A percentile compares a stretch with the other conserved stretches of the same genome.
Conservation (phyloP, 164 flowering plant species). For the Dillenia suffruticosa region DNA sequence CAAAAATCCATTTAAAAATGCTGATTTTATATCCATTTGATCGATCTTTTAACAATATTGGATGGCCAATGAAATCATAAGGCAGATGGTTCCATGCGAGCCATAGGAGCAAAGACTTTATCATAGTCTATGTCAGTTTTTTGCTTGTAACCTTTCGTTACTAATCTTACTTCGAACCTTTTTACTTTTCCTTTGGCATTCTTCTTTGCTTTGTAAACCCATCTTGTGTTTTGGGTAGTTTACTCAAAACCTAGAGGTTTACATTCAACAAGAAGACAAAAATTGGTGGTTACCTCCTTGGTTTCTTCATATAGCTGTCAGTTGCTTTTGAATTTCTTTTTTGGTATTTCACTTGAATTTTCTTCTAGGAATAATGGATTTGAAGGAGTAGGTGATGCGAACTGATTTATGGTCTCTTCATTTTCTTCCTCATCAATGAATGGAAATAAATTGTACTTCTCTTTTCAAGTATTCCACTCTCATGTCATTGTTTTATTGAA, state of each 20-base stretch:
- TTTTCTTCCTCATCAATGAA: neutral
- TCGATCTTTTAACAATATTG: neutral
- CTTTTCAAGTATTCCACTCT: neutral
- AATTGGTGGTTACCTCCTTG: neutral
- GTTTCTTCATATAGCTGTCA: neutral
- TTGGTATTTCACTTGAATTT: neutral
- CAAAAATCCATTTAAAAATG: too few relatives aligned
- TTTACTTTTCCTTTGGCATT: neutral
- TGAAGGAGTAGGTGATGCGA: too few relatives aligned
- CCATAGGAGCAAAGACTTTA: neutral
- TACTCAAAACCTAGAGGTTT: neutral
- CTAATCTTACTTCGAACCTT: neutral
- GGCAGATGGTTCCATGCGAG: slow-evolving; percentile 1
- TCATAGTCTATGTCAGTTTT: neutral
- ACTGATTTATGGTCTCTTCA: neutral
- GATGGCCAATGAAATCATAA: neutral
- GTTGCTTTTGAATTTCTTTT: neutral
- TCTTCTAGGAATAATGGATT: too few relatives aligned
- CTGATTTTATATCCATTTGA: slow-evolving; percentile 11
- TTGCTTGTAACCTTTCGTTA: neutral
- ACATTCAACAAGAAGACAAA: neutral
- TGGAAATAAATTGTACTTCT: neutral
- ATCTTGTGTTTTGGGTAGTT: neutral
- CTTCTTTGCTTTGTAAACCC: slow-evolving; percentile 4
- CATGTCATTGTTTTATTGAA: neutral